Conservation (phyloP, 805 yeast species). For the Lipomyces japonicus region DNA sequence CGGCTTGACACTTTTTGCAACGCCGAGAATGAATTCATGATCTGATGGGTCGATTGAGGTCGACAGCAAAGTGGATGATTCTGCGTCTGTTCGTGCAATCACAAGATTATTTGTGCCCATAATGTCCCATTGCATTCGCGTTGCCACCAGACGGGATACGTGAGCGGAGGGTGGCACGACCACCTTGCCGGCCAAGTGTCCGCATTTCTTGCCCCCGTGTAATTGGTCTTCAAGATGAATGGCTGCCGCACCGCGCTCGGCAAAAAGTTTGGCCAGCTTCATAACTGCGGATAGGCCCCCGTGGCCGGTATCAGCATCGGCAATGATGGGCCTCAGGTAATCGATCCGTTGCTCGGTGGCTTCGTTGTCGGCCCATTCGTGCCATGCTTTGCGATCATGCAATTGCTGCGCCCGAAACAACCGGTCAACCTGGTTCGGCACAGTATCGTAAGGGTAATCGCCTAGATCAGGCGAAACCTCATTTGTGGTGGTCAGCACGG, state of each 20-base stretch:
- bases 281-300: slow-evolving; percentile 60
- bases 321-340: slow-evolving; percentile 58
- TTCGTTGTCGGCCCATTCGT: slow-evolving; percentile 39
- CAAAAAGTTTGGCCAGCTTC: slow-evolving; percentile 62
- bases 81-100: slow-evolving; percentile 61
- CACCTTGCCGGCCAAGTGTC: slow-evolving; percentile 60
- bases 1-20: slow-evolving; percentile 39
- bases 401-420: slow-evolving; percentile 55
- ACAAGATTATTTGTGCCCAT: slow-evolving; percentile 57
- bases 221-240: slow-evolving; percentile 62
- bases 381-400: slow-evolving; percentile 52
- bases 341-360: slow-evolving; percentile 41
- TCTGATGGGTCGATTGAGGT: slow-evolving; percentile 54
- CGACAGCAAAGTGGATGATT: slow-evolving; percentile 50
- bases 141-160: slow-evolving; percentile 51
- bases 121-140: slow-evolving; percentile 61
- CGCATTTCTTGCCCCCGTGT: slow-evolving; percentile 64
- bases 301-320: slow-evolving; percentile 66
- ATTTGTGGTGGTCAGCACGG: slow-evolving; percentile 55
- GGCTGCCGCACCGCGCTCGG: slow-evolving; percentile 66
- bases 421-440: slow-evolving; percentile 63
- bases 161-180: slow-evolving; percentile 59
- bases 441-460: slow-evolving; percentile 66
- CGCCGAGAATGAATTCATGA: slow-evolving; percentile 55
- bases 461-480: slow-evolving; percentile 67